phyloP scores from a whole-genome alignment of 192 early-diverging fungal genomes.

The Tieghemiomyces parasiticus region DNA sequence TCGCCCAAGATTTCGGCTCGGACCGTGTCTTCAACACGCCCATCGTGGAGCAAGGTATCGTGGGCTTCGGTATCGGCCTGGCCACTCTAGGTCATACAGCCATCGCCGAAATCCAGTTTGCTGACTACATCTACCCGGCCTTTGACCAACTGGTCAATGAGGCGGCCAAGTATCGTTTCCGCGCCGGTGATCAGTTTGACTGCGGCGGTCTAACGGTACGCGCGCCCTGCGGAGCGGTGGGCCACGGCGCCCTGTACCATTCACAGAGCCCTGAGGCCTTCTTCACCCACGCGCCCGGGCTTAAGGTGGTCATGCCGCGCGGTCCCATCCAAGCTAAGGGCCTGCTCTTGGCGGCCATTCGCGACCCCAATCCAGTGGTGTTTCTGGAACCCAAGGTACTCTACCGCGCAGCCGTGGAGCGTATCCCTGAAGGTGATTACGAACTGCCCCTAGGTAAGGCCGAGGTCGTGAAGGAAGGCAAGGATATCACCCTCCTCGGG shows the following conservation, averaged over 20 bases:
- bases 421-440: slow-evolving; percentile 86
- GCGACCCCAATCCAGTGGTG: slow-evolving; percentile 85
- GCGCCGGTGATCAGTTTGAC: slow-evolving; percentile 84
- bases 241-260: slow-evolving; percentile 95
- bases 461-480: slow-evolving; percentile 69
- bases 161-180: slow-evolving; percentile 93
- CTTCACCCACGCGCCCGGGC: slow-evolving; percentile 88
- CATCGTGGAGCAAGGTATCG: slow-evolving; percentile 88
- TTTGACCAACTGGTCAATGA: slow-evolving; percentile 98
- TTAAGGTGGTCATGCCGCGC: slow-evolving; percentile 86
- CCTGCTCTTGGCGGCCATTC: slow-evolving; percentile 72
- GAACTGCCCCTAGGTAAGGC: slow-evolving; percentile 82
- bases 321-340: slow-evolving; percentile 94
- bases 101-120: slow-evolving; percentile 98
- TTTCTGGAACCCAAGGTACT: slow-evolving; percentile 96
- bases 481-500: slow-evolving; percentile 80
- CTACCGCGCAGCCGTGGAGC: slow-evolving; percentile 89
- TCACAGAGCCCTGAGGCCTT: slow-evolving; percentile 89
- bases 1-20: slow-evolving; percentile 77
- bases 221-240: slow-evolving; percentile 83
- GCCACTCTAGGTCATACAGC: slow-evolving; percentile 92
- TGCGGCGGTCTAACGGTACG: slow-evolving; percentile 82
- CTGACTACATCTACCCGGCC: slow-evolving; percentile 95
- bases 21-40: slow-evolving; percentile 96
- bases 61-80: slow-evolving; percentile 90